Evolutionary conservation across 2,329 filamentous ascomycete genomes (phyloP).

Genomic region (Pseudocercospora fijiensis): DNA sequence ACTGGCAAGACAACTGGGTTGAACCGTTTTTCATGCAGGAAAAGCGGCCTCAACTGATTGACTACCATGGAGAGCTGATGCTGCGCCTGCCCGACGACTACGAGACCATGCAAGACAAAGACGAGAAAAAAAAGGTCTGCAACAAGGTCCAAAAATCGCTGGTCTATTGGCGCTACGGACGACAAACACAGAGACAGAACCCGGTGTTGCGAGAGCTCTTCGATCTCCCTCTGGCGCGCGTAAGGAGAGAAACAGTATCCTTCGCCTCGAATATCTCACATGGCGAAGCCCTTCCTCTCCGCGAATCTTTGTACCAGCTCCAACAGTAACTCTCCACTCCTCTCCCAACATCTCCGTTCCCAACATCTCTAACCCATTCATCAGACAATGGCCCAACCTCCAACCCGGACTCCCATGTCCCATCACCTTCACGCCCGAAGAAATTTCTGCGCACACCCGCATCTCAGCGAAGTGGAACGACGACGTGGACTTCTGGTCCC

Average conservation of each 20-base stretch:
- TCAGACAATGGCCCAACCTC: conserved; percentile 36
- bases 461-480: conserved; percentile 38
- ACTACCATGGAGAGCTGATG: conserved; percentile 35
- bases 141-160: conserved; percentile 34
- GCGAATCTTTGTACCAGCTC: conserved; percentile 37
- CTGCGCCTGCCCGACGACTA: conserved; percentile 32
- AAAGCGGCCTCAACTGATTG: conserved; percentile 33
- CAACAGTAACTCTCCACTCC: conserved; percentile 34
- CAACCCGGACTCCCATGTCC: conserved; percentile 35
- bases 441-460: conserved; percentile 25
- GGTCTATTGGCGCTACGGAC: conserved; percentile 35
- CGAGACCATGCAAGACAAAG: conserved; percentile 29
- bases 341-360: background rate
- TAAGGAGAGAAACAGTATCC: conserved; percentile 32
- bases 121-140: conserved; percentile 32
- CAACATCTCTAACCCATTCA: conserved; percentile 25
- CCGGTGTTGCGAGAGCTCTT: conserved; percentile 32
- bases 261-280: conserved; percentile 38
- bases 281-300: conserved; percentile 37
- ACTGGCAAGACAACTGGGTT: conserved; percentile 44
- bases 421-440: conserved; percentile 30
- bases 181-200: conserved; percentile 33
- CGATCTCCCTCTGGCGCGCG: conserved; percentile 30
- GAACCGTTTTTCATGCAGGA: conserved; percentile 32
- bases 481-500: conserved; percentile 40